A percentile compares a stretch with the other conserved stretches of the same genome.
Conservation (phyloP, 108 stramenopile species). For the Nitzschia sp. region DNA sequence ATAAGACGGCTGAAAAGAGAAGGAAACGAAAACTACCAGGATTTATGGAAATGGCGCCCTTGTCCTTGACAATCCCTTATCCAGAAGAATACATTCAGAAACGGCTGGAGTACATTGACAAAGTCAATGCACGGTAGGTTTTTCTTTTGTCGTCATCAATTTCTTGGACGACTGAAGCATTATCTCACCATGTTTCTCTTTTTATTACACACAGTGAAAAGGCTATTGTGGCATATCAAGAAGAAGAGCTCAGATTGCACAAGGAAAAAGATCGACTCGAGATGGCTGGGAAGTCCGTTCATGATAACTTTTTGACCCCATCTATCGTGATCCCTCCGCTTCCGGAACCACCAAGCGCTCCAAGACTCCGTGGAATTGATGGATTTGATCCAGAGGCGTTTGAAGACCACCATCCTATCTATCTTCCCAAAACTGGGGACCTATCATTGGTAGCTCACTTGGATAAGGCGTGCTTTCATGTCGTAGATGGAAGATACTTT, state of each 20-base stretch:
- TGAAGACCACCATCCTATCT: conserved; percentile 28
- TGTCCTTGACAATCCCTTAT: conserved; percentile 71
- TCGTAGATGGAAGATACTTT: conserved; percentile 73
- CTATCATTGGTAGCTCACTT: conserved; percentile 54
- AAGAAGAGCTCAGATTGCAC: conserved; percentile 49
- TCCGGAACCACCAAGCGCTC: conserved; percentile 65
- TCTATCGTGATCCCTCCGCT: conserved; percentile 62
- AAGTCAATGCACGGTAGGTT: conserved; percentile 63
- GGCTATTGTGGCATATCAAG: conserved; percentile 68
- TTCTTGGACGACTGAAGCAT: conserved; percentile 25
- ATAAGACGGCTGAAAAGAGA: background rate
- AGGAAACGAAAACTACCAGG: conserved; percentile 22
- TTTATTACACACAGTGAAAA: conserved; percentile 39
- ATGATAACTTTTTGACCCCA: conserved; percentile 24
- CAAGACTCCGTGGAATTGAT: conserved; percentile 32
- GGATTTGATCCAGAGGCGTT: conserved; percentile 18
- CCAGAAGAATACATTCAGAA: conserved; percentile 60
- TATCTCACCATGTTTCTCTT: background rate
- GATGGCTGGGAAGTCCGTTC: background rate
- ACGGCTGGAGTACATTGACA: conserved; percentile 56
- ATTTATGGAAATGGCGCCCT: conserved; percentile 71
- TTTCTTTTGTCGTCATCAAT: conserved; percentile 9
- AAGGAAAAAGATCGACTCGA: conserved; percentile 19
- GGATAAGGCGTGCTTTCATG: conserved; percentile 66
- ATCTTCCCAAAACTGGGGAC: conserved; percentile 12